Evolutionary conservation across 176 grass and related monocot species (phyloP).

Genomic region (Pontederia paniculata): DNA sequence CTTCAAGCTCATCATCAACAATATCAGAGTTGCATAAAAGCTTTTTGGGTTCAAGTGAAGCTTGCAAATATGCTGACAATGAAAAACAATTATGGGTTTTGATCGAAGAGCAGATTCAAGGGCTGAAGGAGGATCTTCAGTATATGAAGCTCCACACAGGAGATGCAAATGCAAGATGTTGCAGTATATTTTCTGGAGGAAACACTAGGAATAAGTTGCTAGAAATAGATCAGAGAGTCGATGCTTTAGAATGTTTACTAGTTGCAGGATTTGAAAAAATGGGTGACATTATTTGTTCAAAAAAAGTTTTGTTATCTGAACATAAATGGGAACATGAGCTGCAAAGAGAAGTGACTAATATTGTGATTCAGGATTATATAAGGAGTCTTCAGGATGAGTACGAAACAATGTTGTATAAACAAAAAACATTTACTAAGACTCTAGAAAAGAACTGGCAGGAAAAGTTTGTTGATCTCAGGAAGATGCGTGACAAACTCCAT

Average conservation of each 20-base stretch:
- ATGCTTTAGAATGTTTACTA: slow-evolving; percentile 38
- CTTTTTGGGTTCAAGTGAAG: slow-evolving; percentile 10
- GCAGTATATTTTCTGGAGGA: neutral
- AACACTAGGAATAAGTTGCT: slow-evolving; percentile 21
- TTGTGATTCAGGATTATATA: slow-evolving; percentile 41
- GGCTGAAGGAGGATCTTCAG: slow-evolving; percentile 41
- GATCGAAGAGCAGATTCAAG: slow-evolving; percentile 42
- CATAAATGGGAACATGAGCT: slow-evolving; percentile 55
- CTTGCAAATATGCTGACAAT: slow-evolving; percentile 18
- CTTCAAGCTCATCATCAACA: neutral
- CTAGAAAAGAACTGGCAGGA: slow-evolving; percentile 23
- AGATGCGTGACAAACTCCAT: slow-evolving; percentile 45
- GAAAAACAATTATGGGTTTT: slow-evolving; percentile 21
- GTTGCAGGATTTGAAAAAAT: slow-evolving; percentile 53
- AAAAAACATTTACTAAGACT: slow-evolving; percentile 24
- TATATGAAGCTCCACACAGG: slow-evolving; percentile 19
- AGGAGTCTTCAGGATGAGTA: slow-evolving; percentile 26
- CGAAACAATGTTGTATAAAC: slow-evolving; percentile 45
- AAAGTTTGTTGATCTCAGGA: slow-evolving; percentile 25
- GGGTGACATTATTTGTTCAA: slow-evolving; percentile 32
- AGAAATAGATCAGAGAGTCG: slow-evolving; percentile 46
- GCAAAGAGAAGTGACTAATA: slow-evolving; percentile 35
- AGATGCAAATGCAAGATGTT: slow-evolving; percentile 5
- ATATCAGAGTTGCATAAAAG: slow-evolving; percentile 5
- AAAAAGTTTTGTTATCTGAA: slow-evolving; percentile 37